Base-by-base conservation (phyloP, 2,329 filamentous ascomycete genomes). In the Penicillium sp. region DNA sequence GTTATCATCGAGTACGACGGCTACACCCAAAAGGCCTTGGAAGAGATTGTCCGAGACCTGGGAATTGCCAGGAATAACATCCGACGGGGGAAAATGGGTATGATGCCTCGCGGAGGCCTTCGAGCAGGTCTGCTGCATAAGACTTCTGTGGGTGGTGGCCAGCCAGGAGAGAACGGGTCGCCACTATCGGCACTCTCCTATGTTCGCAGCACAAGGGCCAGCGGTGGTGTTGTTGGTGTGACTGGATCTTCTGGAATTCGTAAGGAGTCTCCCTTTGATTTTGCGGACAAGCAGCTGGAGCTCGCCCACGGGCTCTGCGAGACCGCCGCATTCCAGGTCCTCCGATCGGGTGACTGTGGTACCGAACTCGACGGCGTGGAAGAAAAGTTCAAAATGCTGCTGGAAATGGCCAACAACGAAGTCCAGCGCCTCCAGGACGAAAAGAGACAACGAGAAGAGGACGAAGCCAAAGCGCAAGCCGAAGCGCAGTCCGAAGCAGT, bases 1-100 rank as follows among this genome's bases (percentile, higher is more conserved):
- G 89, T 94, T 51, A 88, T 95, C 43, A 90, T 97, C n/a, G 93
- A 92, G 76, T 97, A 97, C 73, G 93, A 97, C 73, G 91, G 90
- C 67, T 89, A 92, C 63, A 89, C 96, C 3, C 93, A 97, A 73
- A 87, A 87, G 54, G 87, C 89, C 42, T 92, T 97, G 66, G 93
- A 96, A 69, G 84, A 89, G 58, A 80, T 97, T 53, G 93, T 97
- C 59, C 89, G 92, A 63, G 89, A 90, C 58, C 88, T 97, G 38
- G 92, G 91, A 5, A 86, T 87, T 1, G 91, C 90, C 53, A 84
- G 93, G 59, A 96, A 96, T 76, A 82, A 91, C 66, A 88, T 97
- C 75, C 88, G 93, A 52, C 96, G 94, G 77, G 92, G 89, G 55
- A 95, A 92, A 78, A 90, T 91, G 56, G 68, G 71, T 6, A 69